Conservation (phyloP, 1,139 yeast genomes). For the Zygoascus meyerae region DNA sequence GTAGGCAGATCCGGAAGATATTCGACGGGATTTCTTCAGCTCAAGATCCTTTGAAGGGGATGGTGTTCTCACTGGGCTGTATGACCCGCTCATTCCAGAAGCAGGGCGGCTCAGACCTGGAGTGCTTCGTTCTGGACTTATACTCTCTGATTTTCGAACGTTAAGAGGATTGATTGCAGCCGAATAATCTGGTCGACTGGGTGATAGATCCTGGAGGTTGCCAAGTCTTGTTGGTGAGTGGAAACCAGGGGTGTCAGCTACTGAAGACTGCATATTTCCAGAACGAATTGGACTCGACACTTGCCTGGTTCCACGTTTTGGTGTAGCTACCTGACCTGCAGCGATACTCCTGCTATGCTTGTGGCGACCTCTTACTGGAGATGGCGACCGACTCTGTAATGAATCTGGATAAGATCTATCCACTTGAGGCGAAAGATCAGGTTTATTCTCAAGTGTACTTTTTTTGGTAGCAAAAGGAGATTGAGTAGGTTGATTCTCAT, state of each 20-base stretch:
- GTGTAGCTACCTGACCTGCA: background rate
- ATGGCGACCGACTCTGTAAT: background rate
- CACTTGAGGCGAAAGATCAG: conserved; percentile 1
- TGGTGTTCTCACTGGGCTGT: background rate
- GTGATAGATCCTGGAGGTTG: background rate
- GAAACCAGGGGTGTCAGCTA: background rate
- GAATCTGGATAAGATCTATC: background rate
- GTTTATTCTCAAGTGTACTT: background rate
- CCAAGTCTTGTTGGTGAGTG: background rate
- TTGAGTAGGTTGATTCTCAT: no score
- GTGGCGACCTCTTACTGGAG: conserved; percentile 9
- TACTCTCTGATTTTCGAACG: background rate
- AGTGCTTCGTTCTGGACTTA: background rate
- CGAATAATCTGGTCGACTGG: background rate
- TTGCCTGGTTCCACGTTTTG: background rate
- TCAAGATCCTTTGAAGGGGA: background rate
- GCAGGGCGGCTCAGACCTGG: background rate
- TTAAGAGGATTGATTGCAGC: background rate
- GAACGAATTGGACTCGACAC: conserved; percentile 8
- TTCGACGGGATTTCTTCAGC: background rate
- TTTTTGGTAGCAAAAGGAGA: no score
- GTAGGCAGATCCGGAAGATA: background rate
- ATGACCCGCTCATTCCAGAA: background rate
- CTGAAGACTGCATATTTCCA: background rate
- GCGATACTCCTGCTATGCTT: conserved; percentile 5